Conservation (phyloP, 2,329 filamentous ascomycete genomes). For the Clonostachys rosea region DNA sequence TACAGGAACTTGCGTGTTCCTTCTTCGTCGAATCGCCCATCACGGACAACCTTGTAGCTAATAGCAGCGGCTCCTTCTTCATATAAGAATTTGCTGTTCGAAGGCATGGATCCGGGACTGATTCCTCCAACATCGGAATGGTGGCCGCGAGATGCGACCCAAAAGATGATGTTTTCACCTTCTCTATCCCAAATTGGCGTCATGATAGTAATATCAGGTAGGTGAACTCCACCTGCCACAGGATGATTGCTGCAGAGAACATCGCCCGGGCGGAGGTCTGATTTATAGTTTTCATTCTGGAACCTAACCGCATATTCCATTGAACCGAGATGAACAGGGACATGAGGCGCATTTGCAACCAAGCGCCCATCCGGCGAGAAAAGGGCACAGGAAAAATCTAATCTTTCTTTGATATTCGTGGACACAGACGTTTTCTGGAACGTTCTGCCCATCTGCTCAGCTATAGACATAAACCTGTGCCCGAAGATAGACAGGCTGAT, state of each 20-base stretch:
- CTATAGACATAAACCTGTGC: constrained; percentile 77
- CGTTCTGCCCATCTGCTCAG: constrained; percentile 74
- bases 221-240: constrained; percentile 28
- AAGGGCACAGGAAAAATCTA: constrained; percentile 75
- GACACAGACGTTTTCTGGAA: constrained; percentile 73
- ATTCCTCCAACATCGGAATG: constrained; percentile 63
- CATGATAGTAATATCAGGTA: constrained; percentile 30
- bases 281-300: constrained; percentile 62
- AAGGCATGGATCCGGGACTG: constrained; percentile 73
- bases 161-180: constrained; percentile 14
- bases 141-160: constrained; percentile 18
- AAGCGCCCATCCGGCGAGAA: constrained; percentile 70
- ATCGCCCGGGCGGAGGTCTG: constrained; percentile 67
- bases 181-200: constrained; percentile 29
- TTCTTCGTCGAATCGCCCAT: constrained; percentile 76
- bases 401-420: constrained; percentile 74
- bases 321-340: constrained; percentile 72
- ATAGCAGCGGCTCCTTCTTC: constrained; percentile 63
- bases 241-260: constrained; percentile 61
- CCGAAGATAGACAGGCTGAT: constrained; percentile 72
- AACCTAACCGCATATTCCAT: constrained; percentile 72
- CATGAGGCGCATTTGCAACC: constrained; percentile 70
- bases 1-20: constrained; percentile 62
- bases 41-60: constrained; percentile 67
- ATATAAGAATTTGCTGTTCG: constrained; percentile 61